Evolutionary conservation across 2,329 filamentous ascomycete species (phyloP).

Genomic region (Penicillium sp.): DNA sequence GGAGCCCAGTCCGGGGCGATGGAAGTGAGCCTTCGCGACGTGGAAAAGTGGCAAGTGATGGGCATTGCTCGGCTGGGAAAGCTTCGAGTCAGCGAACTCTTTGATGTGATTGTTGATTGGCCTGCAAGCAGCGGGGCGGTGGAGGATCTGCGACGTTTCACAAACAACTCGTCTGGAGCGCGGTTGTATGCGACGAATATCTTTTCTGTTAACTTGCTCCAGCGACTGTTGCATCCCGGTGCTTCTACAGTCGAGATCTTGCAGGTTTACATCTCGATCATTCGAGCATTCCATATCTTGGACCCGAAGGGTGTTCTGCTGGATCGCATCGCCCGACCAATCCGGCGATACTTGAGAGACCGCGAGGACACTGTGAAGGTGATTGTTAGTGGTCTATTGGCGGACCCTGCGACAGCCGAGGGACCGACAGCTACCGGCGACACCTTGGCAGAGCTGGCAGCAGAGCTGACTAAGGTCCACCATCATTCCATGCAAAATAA

Average conservation of each 20-base stretch:
- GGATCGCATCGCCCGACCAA: constrained; percentile 63
- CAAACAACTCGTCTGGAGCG: constrained; percentile 51
- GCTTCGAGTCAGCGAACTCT: constrained; percentile 55
- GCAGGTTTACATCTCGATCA: constrained; percentile 66
- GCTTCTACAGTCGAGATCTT: constrained; percentile 65
- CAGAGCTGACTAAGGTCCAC: constrained; percentile 47
- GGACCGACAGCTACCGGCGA: constrained; percentile 33
- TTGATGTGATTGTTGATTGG: constrained; percentile 62
- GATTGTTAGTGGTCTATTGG: constrained; percentile 62
- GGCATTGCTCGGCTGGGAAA: constrained; percentile 55
- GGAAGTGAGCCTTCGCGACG: constrained; percentile 39
- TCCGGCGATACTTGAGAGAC: constrained; percentile 61
- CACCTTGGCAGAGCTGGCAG: constrained; percentile 51
- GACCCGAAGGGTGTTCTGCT: constrained; percentile 65
- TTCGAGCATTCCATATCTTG: constrained; percentile 60
- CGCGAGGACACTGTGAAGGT: constrained; percentile 65
- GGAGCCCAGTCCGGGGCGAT: constrained; percentile 23
- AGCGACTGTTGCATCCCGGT: constrained; percentile 59
- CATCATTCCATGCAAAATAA: constrained; percentile 45
- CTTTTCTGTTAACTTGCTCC: constrained; percentile 53
- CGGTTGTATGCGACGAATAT: constrained; percentile 54
- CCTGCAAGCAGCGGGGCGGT: constrained; percentile 57
- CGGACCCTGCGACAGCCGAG: constrained; percentile 48
- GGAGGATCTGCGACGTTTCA: constrained; percentile 58
- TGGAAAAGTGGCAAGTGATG: constrained; percentile 55